Percentiles rank a stretch among this genome's conserved stretches.
Evolutionary conservation across 305 asterid species (phyloP).

Genomic region (Solanum hybrid): DNA sequence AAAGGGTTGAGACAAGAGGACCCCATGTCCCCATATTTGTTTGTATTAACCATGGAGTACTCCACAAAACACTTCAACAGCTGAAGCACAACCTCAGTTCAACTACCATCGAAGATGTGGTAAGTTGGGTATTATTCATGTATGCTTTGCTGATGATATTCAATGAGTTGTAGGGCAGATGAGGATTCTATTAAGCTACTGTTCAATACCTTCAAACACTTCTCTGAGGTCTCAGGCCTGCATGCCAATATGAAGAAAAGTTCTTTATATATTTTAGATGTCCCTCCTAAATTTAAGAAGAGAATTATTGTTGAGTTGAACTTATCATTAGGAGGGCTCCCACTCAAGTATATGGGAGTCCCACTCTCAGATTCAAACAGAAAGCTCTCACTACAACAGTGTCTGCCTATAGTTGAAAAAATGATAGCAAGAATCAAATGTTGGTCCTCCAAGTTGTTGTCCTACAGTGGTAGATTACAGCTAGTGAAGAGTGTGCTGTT

Average conservation of each 20-base stretch:
- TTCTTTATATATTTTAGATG: not conserved
- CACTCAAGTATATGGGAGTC: not conserved
- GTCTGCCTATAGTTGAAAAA: not conserved
- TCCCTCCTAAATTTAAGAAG: not conserved
- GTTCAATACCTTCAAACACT: not conserved
- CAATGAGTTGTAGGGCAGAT: not conserved
- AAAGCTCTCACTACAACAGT: not conserved
- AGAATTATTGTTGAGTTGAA: not conserved
- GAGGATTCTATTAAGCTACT: not conserved
- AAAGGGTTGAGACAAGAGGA: not conserved
- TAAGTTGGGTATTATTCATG: not conserved
- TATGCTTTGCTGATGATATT: not conserved
- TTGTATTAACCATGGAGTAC: not conserved
- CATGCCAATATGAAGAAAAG: not conserved
- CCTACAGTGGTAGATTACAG: not conserved
- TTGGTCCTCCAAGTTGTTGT: not conserved
- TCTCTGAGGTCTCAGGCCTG: not conserved
- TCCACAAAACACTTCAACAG: not conserved
- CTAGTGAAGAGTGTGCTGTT: not conserved
- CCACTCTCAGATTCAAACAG: not conserved
- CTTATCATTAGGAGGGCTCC: not conserved
- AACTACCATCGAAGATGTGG: not conserved
- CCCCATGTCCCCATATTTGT: not conserved
- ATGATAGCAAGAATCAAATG: not conserved
- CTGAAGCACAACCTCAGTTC: not conserved